Evolutionary conservation across 2,329 filamentous ascomycete species (phyloP), one percentile per base, ranked within the genome.

Genomic region (Claviceps monticola): DNA sequence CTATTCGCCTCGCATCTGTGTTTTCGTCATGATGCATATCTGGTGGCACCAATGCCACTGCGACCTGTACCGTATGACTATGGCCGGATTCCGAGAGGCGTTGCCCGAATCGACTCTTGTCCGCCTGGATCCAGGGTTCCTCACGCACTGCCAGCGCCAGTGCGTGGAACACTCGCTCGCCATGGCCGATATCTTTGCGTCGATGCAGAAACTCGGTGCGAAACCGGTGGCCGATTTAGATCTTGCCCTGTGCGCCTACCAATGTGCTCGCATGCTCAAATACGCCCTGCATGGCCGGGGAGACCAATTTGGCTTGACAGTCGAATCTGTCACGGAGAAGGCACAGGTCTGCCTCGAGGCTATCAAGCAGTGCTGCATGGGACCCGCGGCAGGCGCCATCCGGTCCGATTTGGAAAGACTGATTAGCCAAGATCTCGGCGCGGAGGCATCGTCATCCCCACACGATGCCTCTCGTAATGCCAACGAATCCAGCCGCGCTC

Each of bases 21-120:
- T 77, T 43, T 80, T 76, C 53, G 66, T 79, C 58, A 79, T 79
- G 75, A 79, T 79, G 9, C 76, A 80, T 55, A 68, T 80, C 8
- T 77, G 73, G 74, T 79, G 75, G 75, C 68, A 74, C 29, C 76
- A 79, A 55, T 80, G 76, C 53, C 71, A 79, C 56, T 75, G 75
- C 56, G 76, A 80, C 57, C 65, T 80, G 2, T 79, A 78, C 55
- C 73, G 76, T 1, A 66, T 79, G 6, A 74, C 71, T 2, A 66
- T 80, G 7, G 67, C 68, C 0, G 75, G 75, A 0, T 67, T 79
- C 37, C 71, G 73, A 19, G 76, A 79, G 39, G 72, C 75, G 0
- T 63, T 79, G 0, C 68, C 75, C 2, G 66, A 66, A 6, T 60
- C 66, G 0, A 65, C 66, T 13, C 63, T 78, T 9, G 68, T 67